These are phyloP conservation scores for Solanum hybrid DNA, from an alignment of 305 asterid genomes.

Conservation along the genomic window DNA sequence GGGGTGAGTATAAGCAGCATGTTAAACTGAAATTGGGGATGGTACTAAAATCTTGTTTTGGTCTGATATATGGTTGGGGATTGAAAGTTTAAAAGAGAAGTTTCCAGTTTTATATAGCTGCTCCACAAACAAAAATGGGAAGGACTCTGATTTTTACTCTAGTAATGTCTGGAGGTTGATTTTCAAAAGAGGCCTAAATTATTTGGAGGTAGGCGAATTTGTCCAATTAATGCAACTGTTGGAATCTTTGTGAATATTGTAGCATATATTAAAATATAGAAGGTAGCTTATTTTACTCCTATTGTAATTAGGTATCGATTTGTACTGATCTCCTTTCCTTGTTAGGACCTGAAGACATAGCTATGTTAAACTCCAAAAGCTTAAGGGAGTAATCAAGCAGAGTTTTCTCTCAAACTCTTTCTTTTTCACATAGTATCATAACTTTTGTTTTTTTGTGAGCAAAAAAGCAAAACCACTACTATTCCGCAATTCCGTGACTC, in stretches of 20 bases:
- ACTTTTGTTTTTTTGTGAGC: neutral
- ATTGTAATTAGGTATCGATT: neutral
- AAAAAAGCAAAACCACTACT: neutral
- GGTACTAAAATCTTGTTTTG: neutral
- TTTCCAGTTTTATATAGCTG: neutral
- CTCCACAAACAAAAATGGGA: neutral
- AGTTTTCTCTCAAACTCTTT: neutral
- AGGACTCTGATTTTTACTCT: neutral
- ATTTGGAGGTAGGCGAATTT: neutral
- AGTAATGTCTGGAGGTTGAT: neutral
- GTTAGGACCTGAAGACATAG: neutral
- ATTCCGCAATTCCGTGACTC: neutral
- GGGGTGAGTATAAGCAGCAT: neutral
- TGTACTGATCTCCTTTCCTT: neutral
- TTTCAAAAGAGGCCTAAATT: neutral
- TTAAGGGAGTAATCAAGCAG: neutral
- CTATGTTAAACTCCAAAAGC: neutral
- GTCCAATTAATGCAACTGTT: neutral
- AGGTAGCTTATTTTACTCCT: neutral
- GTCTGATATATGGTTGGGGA: neutral
- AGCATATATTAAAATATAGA: neutral
- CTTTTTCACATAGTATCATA: neutral
- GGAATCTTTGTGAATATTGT: neutral
- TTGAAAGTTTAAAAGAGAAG: neutral
- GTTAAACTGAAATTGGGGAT: neutral